phyloP scores from a whole-genome alignment of 495 filamentous ascomycete species.

The Cairneyella variabilis region DNA sequence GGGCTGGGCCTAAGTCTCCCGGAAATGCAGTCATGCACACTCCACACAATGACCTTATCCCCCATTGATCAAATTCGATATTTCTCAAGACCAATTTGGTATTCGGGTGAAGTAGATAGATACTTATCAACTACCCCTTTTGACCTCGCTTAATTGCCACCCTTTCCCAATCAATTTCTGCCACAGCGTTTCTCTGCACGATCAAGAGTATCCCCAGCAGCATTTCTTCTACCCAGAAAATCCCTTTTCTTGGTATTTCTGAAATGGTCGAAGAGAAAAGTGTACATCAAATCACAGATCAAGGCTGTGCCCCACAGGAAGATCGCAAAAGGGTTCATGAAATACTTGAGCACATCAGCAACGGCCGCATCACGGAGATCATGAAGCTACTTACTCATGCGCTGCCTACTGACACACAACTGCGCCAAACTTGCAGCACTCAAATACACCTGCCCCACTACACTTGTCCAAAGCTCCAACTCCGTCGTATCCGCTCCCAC shows the following conservation, averaged over 20 bases:
- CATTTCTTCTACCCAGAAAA: constrained; percentile 30
- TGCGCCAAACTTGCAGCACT: constrained; percentile 33
- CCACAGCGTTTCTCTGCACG: no score
- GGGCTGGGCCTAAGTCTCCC: no score
- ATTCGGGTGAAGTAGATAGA: no score
- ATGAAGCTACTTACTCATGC: constrained; percentile 19
- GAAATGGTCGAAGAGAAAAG: constrained; percentile 31
- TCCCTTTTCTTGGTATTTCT: constrained; percentile 31
- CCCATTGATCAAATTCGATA: no score
- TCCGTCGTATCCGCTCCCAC: constrained; percentile 36
- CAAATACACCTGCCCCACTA: constrained; percentile 28
- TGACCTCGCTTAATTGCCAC: neutral
- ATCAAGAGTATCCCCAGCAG: neutral
- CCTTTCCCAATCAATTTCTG: neutral
- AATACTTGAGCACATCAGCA: constrained; percentile 20
- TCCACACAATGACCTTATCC: no score
- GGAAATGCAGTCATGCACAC: no score
- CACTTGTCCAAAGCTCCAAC: constrained; percentile 37
- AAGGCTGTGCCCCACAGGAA: constrained; percentile 32
- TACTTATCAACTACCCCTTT: no score
- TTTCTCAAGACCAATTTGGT: no score
- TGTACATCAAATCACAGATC: constrained; percentile 35
- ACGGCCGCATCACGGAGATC: neutral
- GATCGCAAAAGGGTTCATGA: constrained; percentile 31
- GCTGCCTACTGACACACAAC: constrained; percentile 34